These are phyloP conservation scores for Ampelocalamus luodianensis DNA, from an alignment of 176 grass and related monocot genomes.

Conservation along the genomic window DNA sequence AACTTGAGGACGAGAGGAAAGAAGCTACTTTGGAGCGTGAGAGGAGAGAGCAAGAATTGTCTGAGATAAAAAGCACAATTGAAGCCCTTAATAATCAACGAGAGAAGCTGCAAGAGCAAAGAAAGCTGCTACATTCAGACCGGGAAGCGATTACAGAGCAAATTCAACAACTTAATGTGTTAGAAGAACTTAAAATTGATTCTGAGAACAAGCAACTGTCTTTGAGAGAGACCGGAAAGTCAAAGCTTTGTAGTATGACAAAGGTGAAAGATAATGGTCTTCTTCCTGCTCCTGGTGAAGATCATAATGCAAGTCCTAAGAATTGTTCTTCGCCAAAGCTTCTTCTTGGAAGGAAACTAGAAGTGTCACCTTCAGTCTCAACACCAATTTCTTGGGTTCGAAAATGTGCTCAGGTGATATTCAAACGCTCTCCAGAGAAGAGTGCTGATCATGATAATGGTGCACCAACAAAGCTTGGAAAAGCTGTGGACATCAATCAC, in stretches of 20 bases:
- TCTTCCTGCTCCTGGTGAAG: constrained; percentile 15
- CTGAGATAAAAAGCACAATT: constrained; percentile 72
- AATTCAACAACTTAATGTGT: constrained; percentile 75
- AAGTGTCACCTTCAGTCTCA: constrained; percentile 49
- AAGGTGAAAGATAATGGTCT: constrained; percentile 38
- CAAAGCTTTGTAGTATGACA: constrained; percentile 40
- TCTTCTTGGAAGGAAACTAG: constrained; percentile 43
- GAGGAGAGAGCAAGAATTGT: constrained; percentile 73
- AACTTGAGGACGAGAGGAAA: constrained; percentile 84
- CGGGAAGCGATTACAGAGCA: constrained; percentile 76
- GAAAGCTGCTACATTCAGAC: constrained; percentile 75
- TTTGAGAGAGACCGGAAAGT: constrained; percentile 39
- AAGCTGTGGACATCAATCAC: constrained; percentile 6
- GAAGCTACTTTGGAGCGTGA: constrained; percentile 68
- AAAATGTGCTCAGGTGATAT: constrained; percentile 76
- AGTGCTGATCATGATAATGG: constrained; percentile 43
- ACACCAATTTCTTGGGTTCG: constrained; percentile 79
- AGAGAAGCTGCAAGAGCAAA: constrained; percentile 95
- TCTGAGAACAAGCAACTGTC: constrained; percentile 74
- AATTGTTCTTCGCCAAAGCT: constrained; percentile 49
- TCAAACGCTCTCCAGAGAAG: constrained; percentile 74
- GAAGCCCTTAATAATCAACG: constrained; percentile 70
- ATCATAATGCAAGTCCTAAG: constrained; percentile 52
- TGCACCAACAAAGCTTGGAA: constrained; percentile 37
- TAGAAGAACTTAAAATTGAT: constrained; percentile 69